Evolutionary conservation across 2,329 filamentous ascomycete species (phyloP).

Genomic region (Phaeophleospora eucalypticola): DNA sequence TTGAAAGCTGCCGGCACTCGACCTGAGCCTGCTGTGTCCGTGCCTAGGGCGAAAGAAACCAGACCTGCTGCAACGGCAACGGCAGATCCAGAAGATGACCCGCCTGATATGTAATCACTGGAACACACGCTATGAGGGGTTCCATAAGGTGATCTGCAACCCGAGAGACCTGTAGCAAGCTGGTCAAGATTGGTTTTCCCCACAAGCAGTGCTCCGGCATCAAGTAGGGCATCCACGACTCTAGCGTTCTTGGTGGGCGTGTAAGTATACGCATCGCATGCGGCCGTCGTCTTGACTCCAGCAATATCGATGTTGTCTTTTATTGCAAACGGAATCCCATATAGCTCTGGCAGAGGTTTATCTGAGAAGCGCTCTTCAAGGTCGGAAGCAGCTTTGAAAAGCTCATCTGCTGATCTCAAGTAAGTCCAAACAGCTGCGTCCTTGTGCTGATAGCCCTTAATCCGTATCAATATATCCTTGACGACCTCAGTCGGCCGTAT

Average conservation of each 20-base stretch:
- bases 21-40: slow-evolving; percentile 54
- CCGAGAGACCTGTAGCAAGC: slow-evolving; percentile 58
- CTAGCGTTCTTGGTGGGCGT: slow-evolving; percentile 47
- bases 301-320: slow-evolving; percentile 56
- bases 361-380: slow-evolving; percentile 40
- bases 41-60: slow-evolving; percentile 54
- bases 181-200: slow-evolving; percentile 62
- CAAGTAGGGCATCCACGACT: slow-evolving; percentile 48
- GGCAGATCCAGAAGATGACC: slow-evolving; percentile 54
- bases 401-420: slow-evolving; percentile 38
- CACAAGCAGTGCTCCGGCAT: slow-evolving; percentile 54
- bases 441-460: slow-evolving; percentile 46
- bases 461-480: slow-evolving; percentile 44
- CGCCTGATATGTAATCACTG: slow-evolving; percentile 51
- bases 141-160: slow-evolving; percentile 56
- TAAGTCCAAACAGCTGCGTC: slow-evolving; percentile 53
- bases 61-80: slow-evolving; percentile 53
- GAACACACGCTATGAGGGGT: slow-evolving; percentile 52
- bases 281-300: slow-evolving; percentile 49
- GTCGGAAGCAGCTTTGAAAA: slow-evolving; percentile 39
- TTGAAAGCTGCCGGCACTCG: slow-evolving; percentile 54
- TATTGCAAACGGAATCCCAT: slow-evolving; percentile 54
- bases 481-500: slow-evolving; percentile 42
- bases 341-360: slow-evolving; percentile 47
- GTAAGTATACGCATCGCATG: slow-evolving; percentile 49